phyloP scores from a whole-genome alignment of 805 yeast species.

The Starmerella sp. region DNA sequence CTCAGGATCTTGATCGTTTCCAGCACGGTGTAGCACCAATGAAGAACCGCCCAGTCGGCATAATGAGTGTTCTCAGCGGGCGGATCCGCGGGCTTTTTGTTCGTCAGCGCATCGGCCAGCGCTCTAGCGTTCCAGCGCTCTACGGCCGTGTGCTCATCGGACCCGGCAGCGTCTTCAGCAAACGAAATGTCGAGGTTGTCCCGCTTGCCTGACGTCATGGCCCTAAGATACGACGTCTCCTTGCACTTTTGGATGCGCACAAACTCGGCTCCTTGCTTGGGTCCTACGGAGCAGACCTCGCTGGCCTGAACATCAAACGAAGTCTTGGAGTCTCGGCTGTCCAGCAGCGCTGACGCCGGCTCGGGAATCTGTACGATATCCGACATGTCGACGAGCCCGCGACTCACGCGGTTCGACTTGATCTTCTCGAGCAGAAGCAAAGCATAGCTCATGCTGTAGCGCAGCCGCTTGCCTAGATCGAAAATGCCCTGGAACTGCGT shows the following conservation, averaged over 20 bases:
- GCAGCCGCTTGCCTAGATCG: conserved; percentile 44
- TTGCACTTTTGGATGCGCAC: conserved; percentile 9
- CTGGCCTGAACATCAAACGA: conserved; percentile 3
- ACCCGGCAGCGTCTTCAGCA: neutral
- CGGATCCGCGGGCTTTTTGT: neutral
- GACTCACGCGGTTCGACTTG: conserved; percentile 18
- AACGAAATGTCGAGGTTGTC: neutral
- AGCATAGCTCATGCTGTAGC: conserved; percentile 38
- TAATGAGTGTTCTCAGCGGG: neutral
- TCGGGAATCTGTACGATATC: conserved; percentile 10
- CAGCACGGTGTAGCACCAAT: conserved; percentile 22
- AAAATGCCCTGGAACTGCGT: conserved; percentile 59
- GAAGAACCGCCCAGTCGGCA: conserved; percentile 24
- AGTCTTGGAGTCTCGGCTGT: conserved; percentile 50
- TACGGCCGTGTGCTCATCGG: conserved; percentile 27
- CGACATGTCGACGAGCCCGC: conserved; percentile 14
- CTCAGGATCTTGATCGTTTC: conserved; percentile 23
- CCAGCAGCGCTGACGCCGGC: conserved; percentile 25
- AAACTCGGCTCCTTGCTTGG: conserved; percentile 10
- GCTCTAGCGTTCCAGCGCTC: conserved; percentile 32
- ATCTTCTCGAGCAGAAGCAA: conserved; percentile 26
- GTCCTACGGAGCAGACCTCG: conserved; percentile 7
- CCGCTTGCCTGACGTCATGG: neutral
- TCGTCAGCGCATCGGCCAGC: conserved; percentile 16
- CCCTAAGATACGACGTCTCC: conserved; percentile 8